These are phyloP conservation scores for Thraustochytrium sp. DNA, from an alignment of 352 stramenopile species.

Conservation along the genomic window DNA sequence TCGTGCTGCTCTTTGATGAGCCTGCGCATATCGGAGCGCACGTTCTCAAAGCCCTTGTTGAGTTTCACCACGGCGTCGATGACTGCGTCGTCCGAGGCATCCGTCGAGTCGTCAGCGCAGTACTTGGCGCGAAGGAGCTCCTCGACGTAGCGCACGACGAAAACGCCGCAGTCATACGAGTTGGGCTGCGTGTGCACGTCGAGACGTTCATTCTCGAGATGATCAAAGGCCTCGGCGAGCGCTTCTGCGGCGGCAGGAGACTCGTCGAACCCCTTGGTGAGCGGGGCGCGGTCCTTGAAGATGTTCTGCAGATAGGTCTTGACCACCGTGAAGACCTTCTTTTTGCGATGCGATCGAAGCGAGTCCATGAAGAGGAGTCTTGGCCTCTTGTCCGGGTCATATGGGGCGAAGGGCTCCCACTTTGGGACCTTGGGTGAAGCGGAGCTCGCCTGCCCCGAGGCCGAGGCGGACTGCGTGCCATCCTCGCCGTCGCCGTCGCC, in stretches of 20 bases:
- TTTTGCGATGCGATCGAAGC: background rate
- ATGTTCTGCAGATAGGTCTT: background rate
- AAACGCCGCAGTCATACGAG: slow-evolving; percentile 24
- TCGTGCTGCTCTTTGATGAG: background rate
- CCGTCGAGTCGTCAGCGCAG: background rate
- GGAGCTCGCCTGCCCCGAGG: background rate
- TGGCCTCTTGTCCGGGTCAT: background rate
- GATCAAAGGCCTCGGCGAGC: background rate
- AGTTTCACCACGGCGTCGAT: background rate
- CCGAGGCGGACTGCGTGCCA: background rate
- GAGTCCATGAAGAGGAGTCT: slow-evolving; percentile 16
- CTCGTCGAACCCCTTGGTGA: background rate
- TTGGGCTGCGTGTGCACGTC: background rate
- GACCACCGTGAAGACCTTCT: background rate
- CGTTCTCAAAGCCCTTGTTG: background rate
- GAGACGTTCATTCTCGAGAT: background rate
- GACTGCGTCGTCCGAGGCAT: background rate
- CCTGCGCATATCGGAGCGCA: background rate
- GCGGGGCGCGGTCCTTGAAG: background rate
- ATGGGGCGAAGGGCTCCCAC: background rate
- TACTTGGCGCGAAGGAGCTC: background rate
- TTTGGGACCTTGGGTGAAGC: background rate
- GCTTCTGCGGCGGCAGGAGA: background rate
- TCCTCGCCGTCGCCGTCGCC: background rate
- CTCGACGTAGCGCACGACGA: slow-evolving; percentile 15